A percentile compares a stretch with the other conserved stretches of the same genome.
These are phyloP conservation scores for Apocynum venetum DNA, from an alignment of 257 asterid species.

Conservation along the genomic window DNA sequence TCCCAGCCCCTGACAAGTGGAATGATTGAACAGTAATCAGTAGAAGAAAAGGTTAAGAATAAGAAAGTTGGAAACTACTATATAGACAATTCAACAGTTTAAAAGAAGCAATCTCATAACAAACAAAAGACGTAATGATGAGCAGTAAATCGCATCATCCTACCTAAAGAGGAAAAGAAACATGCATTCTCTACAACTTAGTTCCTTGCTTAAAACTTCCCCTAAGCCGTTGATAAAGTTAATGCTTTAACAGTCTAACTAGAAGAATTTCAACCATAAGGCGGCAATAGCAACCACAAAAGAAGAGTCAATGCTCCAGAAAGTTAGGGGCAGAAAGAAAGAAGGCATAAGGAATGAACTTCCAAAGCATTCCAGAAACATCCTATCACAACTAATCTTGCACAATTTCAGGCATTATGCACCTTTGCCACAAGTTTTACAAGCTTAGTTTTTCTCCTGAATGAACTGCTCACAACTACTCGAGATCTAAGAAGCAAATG, in stretches of 20 bases:
- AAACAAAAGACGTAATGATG: neutral
- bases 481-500: neutral
- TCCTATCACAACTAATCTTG: neutral
- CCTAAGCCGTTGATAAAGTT: neutral
- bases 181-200: neutral
- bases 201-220: neutral
- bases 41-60: neutral
- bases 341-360: neutral
- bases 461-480: neutral
- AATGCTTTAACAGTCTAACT: neutral
- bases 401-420: neutral
- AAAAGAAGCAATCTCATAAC: neutral
- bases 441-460: neutral
- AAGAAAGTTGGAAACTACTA: no score
- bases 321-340: neutral
- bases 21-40: conserved; percentile 3
- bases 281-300: neutral
- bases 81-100: neutral
- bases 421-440: neutral
- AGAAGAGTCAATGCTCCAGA: neutral
- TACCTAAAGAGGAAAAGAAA: no score
- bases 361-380: neutral
- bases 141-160: neutral
- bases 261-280: neutral
- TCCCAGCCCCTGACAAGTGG: conserved; percentile 77